These are phyloP conservation scores for Mycothermus thermophilus DNA, from an alignment of 495 filamentous ascomycete genomes.

Conservation along the genomic window DNA sequence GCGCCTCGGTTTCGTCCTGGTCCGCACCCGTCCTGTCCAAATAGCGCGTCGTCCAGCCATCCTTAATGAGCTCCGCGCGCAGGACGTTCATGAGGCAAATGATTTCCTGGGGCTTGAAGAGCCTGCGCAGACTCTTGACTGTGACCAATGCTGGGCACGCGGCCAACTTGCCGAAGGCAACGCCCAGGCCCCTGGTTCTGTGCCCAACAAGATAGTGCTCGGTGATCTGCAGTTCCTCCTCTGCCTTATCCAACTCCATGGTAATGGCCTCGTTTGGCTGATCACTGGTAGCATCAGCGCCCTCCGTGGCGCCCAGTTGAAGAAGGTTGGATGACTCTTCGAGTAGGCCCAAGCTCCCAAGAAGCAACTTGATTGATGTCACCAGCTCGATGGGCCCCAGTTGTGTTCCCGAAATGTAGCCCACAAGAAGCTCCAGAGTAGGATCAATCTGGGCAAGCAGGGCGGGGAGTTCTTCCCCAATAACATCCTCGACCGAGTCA, in stretches of 20 bases:
- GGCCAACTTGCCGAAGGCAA: constrained; percentile 50
- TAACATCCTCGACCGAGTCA: constrained; percentile 23
- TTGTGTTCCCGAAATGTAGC: constrained; percentile 38
- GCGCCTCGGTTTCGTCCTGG: constrained; percentile 39
- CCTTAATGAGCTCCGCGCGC: constrained; percentile 46
- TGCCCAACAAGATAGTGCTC: constrained; percentile 33
- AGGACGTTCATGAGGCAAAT: constrained; percentile 62
- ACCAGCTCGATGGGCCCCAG: constrained; percentile 35
- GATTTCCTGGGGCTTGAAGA: constrained; percentile 52
- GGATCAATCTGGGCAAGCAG: constrained; percentile 47
- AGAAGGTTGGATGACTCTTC: constrained; percentile 23
- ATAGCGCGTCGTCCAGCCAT: constrained; percentile 59
- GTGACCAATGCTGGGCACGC: constrained; percentile 43
- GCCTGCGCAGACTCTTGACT: constrained; percentile 48
- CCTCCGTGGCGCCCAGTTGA: constrained; percentile 10
- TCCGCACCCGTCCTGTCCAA: constrained; percentile 28
- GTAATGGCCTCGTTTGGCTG: constrained; percentile 26
- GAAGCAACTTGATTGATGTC: constrained; percentile 31
- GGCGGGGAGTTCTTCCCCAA: constrained; percentile 44
- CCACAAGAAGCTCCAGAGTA: constrained; percentile 43
- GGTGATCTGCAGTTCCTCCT: constrained; percentile 36
- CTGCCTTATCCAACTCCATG: constrained; percentile 34
- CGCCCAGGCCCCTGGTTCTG: constrained; percentile 31
- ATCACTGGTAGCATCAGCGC: constrained; percentile 12
- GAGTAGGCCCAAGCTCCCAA: constrained; percentile 38